A percentile compares a stretch with the other conserved stretches of the same genome.
These are phyloP conservation scores for Panaeolus cyanescens DNA, from an alignment of 768 basidiomycete species.

Conservation along the genomic window DNA sequence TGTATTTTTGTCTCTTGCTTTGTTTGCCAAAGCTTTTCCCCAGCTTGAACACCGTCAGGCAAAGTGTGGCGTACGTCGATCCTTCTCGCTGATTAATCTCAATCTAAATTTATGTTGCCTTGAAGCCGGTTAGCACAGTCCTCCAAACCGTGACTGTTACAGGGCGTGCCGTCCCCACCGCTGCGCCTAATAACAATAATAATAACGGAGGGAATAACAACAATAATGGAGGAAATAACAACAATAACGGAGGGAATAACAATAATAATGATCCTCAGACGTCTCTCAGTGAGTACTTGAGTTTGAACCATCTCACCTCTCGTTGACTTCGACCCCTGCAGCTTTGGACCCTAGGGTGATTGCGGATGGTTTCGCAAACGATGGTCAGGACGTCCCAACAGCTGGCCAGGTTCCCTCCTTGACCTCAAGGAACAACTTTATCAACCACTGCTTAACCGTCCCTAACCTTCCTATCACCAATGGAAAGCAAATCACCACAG, in stretches of 20 bases:
- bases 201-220: slow-evolving; percentile 3
- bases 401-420: slow-evolving; percentile 52
- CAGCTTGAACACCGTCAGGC: slow-evolving; percentile 16
- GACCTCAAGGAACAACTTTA: slow-evolving; percentile 63
- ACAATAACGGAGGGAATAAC: slow-evolving; percentile 11
- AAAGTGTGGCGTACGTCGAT: slow-evolving; percentile 22
- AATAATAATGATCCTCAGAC: slow-evolving; percentile 41
- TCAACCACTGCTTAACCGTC: slow-evolving; percentile 52
- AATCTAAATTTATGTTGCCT: slow-evolving; percentile 15
- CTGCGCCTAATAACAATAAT: slow-evolving; percentile 8
- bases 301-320: not conserved
- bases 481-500: slow-evolving; percentile 51
- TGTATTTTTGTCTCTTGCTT: slow-evolving; percentile 40
- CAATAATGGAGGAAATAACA: slow-evolving; percentile 3
- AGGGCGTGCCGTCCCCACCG: slow-evolving; percentile 31
- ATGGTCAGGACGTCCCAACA: slow-evolving; percentile 46
- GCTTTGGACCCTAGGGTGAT: slow-evolving; percentile 56
- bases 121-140: slow-evolving; percentile 25
- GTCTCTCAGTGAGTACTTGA: slow-evolving; percentile 35
- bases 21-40: slow-evolving; percentile 36
- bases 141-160: slow-evolving; percentile 31
- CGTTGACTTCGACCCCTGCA: slow-evolving; percentile 15
- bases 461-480: slow-evolving; percentile 53
- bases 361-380: slow-evolving; percentile 48
- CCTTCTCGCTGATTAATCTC: not conserved